Base-by-base conservation (phyloP, 108 stramenopile genomes). In the Conticribra guillardii region DNA sequence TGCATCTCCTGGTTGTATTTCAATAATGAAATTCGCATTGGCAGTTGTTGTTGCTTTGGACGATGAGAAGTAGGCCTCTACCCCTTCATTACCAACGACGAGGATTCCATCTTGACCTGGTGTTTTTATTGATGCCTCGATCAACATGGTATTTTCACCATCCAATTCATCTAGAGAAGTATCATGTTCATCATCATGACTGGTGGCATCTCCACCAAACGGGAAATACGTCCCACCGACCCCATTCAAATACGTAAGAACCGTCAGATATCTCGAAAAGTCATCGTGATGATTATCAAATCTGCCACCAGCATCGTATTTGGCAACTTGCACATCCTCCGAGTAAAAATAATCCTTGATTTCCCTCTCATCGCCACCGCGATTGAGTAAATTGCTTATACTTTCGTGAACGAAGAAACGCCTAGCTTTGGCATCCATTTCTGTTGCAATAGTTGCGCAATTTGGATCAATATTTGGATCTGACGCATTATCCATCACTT, bases 181-280 rank as follows among this genome's bases (percentile, higher is more conserved):
- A 28, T 69, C 47, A 19, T n/a, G n/a, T n/a, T n/a, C n/a, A n/a
- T n/a, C n/a, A n/a, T n/a, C n/a, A n/a, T n/a, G n/a, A n/a, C n/a
- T n/a, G n/a, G n/a, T n/a, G n/a, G 21, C 44, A 27, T 45, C 41
- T 11, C 62, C 67, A 2, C 76, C 83, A 60, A 73, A 81, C 5
- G 83, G 83, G 54, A 84, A 81, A 48, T 72, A 84, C 5, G 83
- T 84, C 7, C 80, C 83, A 5, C 74, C 83, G 18, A 84, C 76
- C n/a, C 83, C 83, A 65, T 84, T 84, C 16, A 84, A 51, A 44
- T 76, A 84, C n/a, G 60, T 52, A 57, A 84, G 48, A n/a, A 76
- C 76, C 19, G 83, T 84, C 29, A 84, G 50, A 32, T 66, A 75
- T 32, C 83, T 64, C 30, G 56, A 52, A 31, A 47, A 67, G 0